Evolutionary conservation across 176 grass and related monocot genomes (phyloP).

Genomic region (Triticum aestivum): IWGSC_CS_RefSeq_v2.1 NC_057797.1:713452666-713453165

Average conservation of each 20-base stretch:
- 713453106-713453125: background rate
- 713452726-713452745: background rate
- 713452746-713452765: background rate
- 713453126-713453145: background rate
- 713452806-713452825: background rate
- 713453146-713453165: constrained; percentile 8
- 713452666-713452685: constrained; percentile 85
- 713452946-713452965: background rate
- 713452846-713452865: background rate
- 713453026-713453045: background rate
- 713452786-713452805: background rate
- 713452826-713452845: background rate
- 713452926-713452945: no score
- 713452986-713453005: background rate
- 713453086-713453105: background rate
- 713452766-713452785: background rate
- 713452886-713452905: background rate
- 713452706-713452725: constrained; percentile 42
- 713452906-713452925: background rate
- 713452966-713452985: background rate
- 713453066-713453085: background rate
- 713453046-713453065: background rate
- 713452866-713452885: background rate
- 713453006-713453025: background rate
- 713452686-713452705: constrained; percentile 94